phyloP scores from a whole-genome alignment of 2,329 filamentous ascomycete genomes.

The Neopestalotiopsis clavispora region DNA sequence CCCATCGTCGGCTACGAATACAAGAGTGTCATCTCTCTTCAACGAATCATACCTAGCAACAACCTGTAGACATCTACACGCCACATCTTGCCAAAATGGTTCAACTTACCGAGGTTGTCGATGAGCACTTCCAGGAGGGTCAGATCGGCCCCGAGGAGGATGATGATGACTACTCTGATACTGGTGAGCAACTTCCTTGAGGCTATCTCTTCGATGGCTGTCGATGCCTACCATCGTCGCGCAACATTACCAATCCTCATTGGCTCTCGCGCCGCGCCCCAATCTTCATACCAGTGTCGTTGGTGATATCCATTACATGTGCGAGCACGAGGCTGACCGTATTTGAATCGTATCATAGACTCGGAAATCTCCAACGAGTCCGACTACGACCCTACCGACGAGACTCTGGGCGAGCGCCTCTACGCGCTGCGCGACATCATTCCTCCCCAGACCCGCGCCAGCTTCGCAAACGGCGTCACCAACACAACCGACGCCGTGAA shows the following conservation, averaged over 20 bases:
- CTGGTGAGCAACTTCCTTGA: slow-evolving; percentile 63
- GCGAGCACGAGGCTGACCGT: slow-evolving; percentile 1
- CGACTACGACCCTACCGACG: slow-evolving; percentile 65
- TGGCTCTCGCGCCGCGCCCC: not conserved
- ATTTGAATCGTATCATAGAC: slow-evolving; percentile 51
- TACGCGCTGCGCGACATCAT: slow-evolving; percentile 77
- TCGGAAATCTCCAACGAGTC: slow-evolving; percentile 85
- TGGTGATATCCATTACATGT: not conserved
- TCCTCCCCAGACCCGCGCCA: slow-evolving; percentile 72
- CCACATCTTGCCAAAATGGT: slow-evolving; percentile 67
- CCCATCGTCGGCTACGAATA: not conserved
- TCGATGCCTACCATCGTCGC: not conserved
- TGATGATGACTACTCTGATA: slow-evolving; percentile 92
- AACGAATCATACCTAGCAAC: not conserved
- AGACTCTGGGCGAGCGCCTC: slow-evolving; percentile 71
- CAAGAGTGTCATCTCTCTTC: not conserved
- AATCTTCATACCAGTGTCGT: not conserved
- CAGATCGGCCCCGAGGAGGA: slow-evolving; percentile 76
- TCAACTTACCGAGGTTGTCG: slow-evolving; percentile 94
- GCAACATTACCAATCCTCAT: not conserved
- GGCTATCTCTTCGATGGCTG: not conserved
- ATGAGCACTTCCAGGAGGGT: slow-evolving; percentile 85
- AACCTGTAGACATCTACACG: not conserved
- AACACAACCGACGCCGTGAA: slow-evolving; percentile 62
- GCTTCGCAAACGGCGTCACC: slow-evolving; percentile 65